Conservation (phyloP, 1,284 basidiomycete species). For the Malassezia nana region DNA sequence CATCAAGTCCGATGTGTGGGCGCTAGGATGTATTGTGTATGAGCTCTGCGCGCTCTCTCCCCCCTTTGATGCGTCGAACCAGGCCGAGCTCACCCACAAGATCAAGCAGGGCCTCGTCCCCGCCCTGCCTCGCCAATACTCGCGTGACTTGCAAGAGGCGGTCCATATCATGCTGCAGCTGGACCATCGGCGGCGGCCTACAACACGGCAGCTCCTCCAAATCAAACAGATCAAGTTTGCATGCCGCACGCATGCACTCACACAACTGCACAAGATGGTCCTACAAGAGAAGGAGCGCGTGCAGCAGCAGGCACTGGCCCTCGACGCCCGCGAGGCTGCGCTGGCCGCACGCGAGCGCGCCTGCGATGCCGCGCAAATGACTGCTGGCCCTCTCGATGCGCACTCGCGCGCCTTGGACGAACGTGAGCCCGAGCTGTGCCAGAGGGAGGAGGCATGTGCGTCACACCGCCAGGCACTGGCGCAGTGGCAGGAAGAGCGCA, state of each 20-base stretch:
- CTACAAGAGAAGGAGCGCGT: conserved; percentile 10
- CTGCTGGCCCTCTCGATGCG: conserved; percentile 7
- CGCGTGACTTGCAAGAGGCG: conserved; percentile 59
- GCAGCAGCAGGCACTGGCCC: neutral
- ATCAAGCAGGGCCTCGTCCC: conserved; percentile 78
- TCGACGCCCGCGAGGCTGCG: conserved; percentile 7
- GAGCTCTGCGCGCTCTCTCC: conserved; percentile 73
- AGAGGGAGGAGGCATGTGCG: conserved; percentile 3
- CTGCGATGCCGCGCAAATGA: neutral
- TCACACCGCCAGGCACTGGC: conserved; percentile 1
- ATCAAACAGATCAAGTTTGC: conserved; percentile 66
- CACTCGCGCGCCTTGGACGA: neutral
- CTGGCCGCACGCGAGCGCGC: conserved; percentile 8
- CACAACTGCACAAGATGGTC: conserved; percentile 6
- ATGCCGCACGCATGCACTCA: conserved; percentile 16
- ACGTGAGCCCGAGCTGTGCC: conserved; percentile 2
- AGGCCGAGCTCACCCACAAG: conserved; percentile 67
- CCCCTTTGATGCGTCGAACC: conserved; percentile 80
- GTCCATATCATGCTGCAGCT: conserved; percentile 68
- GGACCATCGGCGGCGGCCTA: conserved; percentile 66
- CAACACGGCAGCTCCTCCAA: conserved; percentile 64
- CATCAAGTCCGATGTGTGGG: conserved; percentile 96
- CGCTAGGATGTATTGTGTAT: conserved; percentile 86
- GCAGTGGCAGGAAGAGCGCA: conserved; percentile 5
- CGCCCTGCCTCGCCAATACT: conserved; percentile 70